A percentile compares a stretch with the other conserved stretches of the same genome.
phyloP scores from a whole-genome alignment of 2,329 filamentous ascomycete species.

The Pyrenochaeta sp. region DNA sequence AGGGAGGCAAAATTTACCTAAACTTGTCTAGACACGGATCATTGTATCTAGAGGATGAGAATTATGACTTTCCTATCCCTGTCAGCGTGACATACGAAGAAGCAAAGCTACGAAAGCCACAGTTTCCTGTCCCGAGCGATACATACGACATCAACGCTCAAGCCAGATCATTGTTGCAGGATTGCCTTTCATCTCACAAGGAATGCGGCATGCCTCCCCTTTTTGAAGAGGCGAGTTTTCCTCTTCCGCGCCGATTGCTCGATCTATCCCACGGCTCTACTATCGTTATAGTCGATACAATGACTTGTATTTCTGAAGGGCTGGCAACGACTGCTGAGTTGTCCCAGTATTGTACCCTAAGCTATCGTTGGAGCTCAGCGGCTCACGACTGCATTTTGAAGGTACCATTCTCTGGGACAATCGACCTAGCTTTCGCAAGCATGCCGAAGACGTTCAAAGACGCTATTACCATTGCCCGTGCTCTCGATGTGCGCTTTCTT shows the following conservation, averaged over 20 bases:
- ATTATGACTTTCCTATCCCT: too few species aligned
- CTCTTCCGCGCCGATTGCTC: neutral
- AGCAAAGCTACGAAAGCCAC: neutral
- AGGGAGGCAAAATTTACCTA: neutral
- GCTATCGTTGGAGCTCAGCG: constrained; percentile 3
- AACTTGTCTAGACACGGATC: too few species aligned
- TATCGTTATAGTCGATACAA: neutral
- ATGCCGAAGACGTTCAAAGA: constrained; percentile 14
- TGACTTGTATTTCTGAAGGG: neutral
- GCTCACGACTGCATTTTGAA: neutral
- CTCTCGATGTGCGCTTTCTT: constrained; percentile 2
- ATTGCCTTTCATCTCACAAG: neutral
- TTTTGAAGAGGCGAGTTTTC: neutral
- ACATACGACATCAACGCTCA: neutral
- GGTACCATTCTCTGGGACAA: neutral
- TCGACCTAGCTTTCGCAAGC: neutral
- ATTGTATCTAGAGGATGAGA: too few species aligned
- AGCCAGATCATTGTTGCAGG: neutral
- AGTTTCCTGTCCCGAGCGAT: neutral
- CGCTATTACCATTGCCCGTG: neutral
- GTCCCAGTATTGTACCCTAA: constrained; percentile 3
- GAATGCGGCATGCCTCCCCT: neutral
- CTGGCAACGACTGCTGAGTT: neutral
- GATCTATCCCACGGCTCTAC: neutral
- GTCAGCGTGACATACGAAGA: neutral